Percentiles rank a stretch among this genome's conserved stretches.
Conservation (phyloP, 164 flowering plant genomes). For the Vitis amurensis region DNA sequence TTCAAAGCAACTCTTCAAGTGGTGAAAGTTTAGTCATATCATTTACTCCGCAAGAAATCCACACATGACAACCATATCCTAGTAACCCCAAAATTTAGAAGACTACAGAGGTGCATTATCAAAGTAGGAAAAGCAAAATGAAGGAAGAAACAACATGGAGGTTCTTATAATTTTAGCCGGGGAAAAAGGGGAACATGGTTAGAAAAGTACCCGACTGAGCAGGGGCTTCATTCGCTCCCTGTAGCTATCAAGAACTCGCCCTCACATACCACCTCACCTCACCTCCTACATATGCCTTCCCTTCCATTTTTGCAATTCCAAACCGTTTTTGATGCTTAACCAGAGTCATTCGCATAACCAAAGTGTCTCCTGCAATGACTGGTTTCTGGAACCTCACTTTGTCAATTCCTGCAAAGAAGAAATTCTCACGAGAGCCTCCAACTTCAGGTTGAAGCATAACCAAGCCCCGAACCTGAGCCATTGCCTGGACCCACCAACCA, state of each 20-base stretch:
- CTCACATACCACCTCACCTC: conserved; percentile 77
- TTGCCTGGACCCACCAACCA: conserved; percentile 55
- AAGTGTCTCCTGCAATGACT: conserved; percentile 89
- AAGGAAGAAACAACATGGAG: no score
- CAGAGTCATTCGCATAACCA: conserved; percentile 93
- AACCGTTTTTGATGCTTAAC: conserved; percentile 73
- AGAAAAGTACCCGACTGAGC: no score
- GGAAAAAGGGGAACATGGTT: no score
- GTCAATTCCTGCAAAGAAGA: conserved; percentile 98
- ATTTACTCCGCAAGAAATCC: no score
- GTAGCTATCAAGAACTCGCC: conserved; percentile 95
- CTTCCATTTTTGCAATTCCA: conserved; percentile 93
- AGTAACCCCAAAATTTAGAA: no score
- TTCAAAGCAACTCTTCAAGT: no score
- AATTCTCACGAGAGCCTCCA: conserved; percentile 80
- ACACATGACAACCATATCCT: no score
- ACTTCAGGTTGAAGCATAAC: conserved; percentile 96
- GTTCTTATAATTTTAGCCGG: no score
- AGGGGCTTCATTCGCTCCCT: conserved; percentile 40
- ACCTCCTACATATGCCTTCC: conserved; percentile 93
- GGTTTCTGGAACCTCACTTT: conserved; percentile 93
- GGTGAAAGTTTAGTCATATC: no score
- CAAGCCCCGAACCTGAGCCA: conserved; percentile 98
- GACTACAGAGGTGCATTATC: no score
- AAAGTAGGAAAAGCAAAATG: no score